Evolutionary conservation across 2,329 filamentous ascomycete genomes (phyloP), one percentile per base, ranked within the genome.

Genomic region (Scortechinia acanthostroma): DNA sequence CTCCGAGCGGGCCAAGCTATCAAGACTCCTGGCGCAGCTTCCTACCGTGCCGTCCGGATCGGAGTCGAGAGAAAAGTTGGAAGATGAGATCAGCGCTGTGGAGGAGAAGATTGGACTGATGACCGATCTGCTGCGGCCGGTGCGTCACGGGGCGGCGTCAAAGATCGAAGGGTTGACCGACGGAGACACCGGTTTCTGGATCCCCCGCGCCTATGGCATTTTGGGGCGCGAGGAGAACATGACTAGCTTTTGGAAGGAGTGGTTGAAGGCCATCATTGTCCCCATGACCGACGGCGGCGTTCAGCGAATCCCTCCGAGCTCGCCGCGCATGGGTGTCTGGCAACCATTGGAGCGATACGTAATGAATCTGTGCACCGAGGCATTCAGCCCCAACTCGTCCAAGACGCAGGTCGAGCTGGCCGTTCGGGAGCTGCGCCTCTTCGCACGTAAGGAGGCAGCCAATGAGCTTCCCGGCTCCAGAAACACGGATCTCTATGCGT

Each of bases 21-120:
- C 93, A 3, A 83, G 91, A 55, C 75, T 97, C 43, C 73, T 98
- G 23, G 85, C 91, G 3, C 82, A 86, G 61, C 74, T 98, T 22
- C 90, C 91, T 0, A 82, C 79, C 0, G 79, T 90, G 2, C 77
- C 83, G 2, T 95, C 89, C 4, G 91, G 89, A 1, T 91, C 89
- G 0, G 68, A 79, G 3, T 89, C 83, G 45, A 80, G 93, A 55
- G 93, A 98, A 53, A 71, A 74, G 23, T 71, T 98, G 21, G 93
- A 97, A 58, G 93, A 97, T 47, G 83, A 96, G 57, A 98, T 98
- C 60, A 94, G 91, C 58, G 77, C 87, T 0, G 91, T 96, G 5
- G 93, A 98, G 64, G 93, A 98, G 68, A 97, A 96, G 66, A 98
- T 98, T 55, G 80, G 81, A 22, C 72, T 98, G 45, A 98, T 98